A percentile compares a stretch with the other conserved stretches of the same genome.
Evolutionary conservation across 306 rosid species (phyloP).

Genomic region (Lotus japonicus): DNA sequence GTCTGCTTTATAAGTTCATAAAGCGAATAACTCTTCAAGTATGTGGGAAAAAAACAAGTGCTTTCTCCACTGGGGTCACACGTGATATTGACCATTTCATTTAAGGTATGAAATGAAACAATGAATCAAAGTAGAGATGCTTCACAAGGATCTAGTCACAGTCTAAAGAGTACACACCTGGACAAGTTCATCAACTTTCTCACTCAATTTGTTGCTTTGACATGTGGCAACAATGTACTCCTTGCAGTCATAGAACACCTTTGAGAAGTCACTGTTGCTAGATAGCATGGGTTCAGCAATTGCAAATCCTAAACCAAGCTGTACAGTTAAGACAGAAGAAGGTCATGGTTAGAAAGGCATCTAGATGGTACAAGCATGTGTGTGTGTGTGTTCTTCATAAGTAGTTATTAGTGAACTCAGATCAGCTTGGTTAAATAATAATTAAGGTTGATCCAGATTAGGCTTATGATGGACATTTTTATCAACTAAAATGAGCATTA

Average conservation of each 20-base stretch:
- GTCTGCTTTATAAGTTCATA: neutral
- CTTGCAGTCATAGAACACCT: constrained; percentile 85
- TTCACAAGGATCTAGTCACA: neutral
- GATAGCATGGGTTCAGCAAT: constrained; percentile 64
- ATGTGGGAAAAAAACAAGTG: neutral
- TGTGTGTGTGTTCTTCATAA: neutral
- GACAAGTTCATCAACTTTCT: constrained; percentile 76
- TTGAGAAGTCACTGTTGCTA: constrained; percentile 55
- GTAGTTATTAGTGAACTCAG: no score
- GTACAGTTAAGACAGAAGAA: constrained; percentile 33
- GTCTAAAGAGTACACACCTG: constrained; percentile 49
- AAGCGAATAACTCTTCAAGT: neutral
- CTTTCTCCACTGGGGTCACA: neutral
- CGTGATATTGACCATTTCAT: neutral
- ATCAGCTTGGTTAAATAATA: no score
- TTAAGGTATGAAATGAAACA: neutral
- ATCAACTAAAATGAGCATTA: neutral
- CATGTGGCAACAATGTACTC: constrained; percentile 55
- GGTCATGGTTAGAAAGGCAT: constrained; percentile 32
- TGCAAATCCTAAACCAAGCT: constrained; percentile 87
- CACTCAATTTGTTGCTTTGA: constrained; percentile 50
- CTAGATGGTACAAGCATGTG: neutral
- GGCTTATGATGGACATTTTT: neutral
- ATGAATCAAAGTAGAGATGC: neutral
- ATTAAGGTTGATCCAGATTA: neutral